Evolutionary conservation across 164 flowering plant species (phyloP), one percentile per base, ranked within the genome.

Genomic region (Echeveria elegans): DNA sequence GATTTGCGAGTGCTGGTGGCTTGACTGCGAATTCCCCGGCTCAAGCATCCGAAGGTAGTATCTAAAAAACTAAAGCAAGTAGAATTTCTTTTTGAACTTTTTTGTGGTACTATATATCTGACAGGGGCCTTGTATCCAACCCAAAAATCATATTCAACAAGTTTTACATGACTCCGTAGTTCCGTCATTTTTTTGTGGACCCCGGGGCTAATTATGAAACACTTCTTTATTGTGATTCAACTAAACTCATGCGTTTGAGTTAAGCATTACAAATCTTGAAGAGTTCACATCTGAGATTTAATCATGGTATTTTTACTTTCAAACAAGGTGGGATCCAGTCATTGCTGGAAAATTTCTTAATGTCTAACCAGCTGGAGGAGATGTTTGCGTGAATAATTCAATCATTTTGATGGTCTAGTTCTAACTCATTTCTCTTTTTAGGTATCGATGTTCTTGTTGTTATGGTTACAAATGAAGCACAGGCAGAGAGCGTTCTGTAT

Each of bases 391-490:
- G 40, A 19, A 62, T 62, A 23, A 34, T 10, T 30, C 14, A 19
- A 14, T 16, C 65, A 62, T 62, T 62, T 32, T 52, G 40, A 43
- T 26, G 53, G 23, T 43, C 14, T 53, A 64, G 38, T 64, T 23
- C 26, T 70, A 65, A 63, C 70, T 37, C 56, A 12, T 48, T 10
- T 60, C 73, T 61, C 48, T 23, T 60, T 79, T 24, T 80, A 95
- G 99, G 82, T 77, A 91, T 83, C 31, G 97, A 92, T 73, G 89
- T 86, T 69, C 88, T 95, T 63, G 78, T 95, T 23, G 53, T 91
- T 53, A 95, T 95, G 97, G 99, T 95, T 65, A 82, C 97, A 70
- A 95, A 95, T 82, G 99, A 95, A 81, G 72, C 75, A 77, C 99
- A 95, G 79, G 97, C 90, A 19, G 96, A 90, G 72, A 80, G 87